Base-by-base conservation (phyloP, 257 asterid species). In the Plectranthus barbatus region DNA sequence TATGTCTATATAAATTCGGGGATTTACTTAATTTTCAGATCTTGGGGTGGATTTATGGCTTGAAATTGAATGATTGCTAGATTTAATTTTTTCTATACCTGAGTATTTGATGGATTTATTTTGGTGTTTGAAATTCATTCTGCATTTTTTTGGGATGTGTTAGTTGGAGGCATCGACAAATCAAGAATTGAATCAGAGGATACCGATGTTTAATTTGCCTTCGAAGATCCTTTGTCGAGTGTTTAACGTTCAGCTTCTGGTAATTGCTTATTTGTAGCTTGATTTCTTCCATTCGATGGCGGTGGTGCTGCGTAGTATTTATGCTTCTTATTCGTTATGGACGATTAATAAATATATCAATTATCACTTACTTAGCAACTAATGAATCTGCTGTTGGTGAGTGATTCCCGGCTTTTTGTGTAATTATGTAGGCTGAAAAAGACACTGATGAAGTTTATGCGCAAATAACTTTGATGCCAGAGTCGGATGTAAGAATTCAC, bases 121-220 rank as follows among this genome's bases (percentile, higher is more conserved):
- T 50, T 68, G 70, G 66, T 71, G 44, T 18, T 62, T 70, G 54
- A 59, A 68, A 24, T 60, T 63, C 42, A 11, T 66, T 53, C 39
- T 64, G 56, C n/a, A n/a, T n/a, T n/a, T 54, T 52, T 54, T 52
- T 76, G 73, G 70, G 63, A 8, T 67, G 52, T 72, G 66, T 36
- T 75, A 93, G 99, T 76, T 93, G 90, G 99, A 84, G 74, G 96
- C 97, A 58, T 93, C 99, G 21, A 85, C 97, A 17, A 87, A 93
- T 83, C 87, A 87, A 72, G 99, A 90, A 63, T 37, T 90, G 64
- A 77, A 80, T 81, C 87, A 82, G 66, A 85, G 83, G 80, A 79
- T 80, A 42, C 85, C 85, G 9, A 72, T 86, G 94, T 87, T 93
- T 74, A 80, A 71, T 80, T 78, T 93, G 70, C 80, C 95, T 9